Evolutionary conservation across 2,329 filamentous ascomycete species (phyloP), one percentile per base, ranked within the genome.

Genomic region (Lasiodiplodia sp.): DNA sequence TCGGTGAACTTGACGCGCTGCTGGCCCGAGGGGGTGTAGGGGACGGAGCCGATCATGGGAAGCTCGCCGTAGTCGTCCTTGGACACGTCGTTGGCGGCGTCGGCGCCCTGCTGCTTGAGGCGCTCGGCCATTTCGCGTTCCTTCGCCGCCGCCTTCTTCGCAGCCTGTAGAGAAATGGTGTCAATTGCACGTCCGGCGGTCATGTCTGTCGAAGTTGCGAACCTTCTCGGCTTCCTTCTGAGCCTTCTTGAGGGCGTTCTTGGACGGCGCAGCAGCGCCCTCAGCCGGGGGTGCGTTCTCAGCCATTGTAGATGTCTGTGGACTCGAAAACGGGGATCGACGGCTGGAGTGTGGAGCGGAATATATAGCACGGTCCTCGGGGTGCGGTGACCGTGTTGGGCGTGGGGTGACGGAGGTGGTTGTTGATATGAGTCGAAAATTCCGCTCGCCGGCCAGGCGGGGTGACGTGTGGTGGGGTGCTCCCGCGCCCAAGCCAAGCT

Each of bases 31-130:
- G 87, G 83, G 72, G 85, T 79, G 76, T 79, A 81, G 47, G 80
- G 79, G 63, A 77, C 84, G 69, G 87, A 87, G 70, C 88, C 85
- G 57, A 85, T 83, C 71, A 88, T 86, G 60, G 87, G 85, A 58
- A 90, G 83, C 71, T 89, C 83, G 79, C 95, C 95, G 78, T 98
- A 97, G 81, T 93, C 91, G 72, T 92, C 91, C 77, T 88, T 90
- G 72, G 87, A 88, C 66, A 88, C 88, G 69, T 90, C 87, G 57
- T 86, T 87, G 40, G 88, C 87, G 40, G 88, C 90, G 71, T 90
- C 89, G 69, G 88, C 87, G 53, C 88, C 88, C 70, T 91, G 91
- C 77, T 92, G 80, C 71, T 80, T 79, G 55, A 73, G 70, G 67
- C 77, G 77, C 25, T 79, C 77, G 47, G 81, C 82, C 60, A 83